These are phyloP conservation scores for Luffa acutangula DNA, from an alignment of 306 rosid genomes.

Conservation along the genomic window DNA sequence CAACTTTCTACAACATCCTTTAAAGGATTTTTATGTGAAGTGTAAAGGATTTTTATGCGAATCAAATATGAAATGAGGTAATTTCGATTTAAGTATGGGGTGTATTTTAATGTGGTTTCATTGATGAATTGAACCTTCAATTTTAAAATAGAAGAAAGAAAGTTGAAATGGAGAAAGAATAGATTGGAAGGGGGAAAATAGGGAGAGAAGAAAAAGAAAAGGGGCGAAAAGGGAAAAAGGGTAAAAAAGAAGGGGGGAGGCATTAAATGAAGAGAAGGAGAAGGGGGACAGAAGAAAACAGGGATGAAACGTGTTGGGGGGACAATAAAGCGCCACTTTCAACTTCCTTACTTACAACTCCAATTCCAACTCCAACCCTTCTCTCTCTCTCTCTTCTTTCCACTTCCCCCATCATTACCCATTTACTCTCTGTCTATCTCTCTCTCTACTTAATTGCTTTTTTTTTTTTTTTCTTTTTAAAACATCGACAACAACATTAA, in stretches of 20 bases:
- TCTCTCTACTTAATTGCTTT: constrained; percentile 4
- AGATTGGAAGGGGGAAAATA: too few species aligned
- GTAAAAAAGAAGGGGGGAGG: not conserved
- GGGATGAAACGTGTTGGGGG: constrained; percentile 23
- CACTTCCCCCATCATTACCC: constrained; percentile 29
- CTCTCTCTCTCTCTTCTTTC: not conserved
- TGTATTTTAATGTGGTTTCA: too few species aligned
- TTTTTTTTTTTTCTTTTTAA: not conserved
- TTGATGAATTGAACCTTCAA: too few species aligned
- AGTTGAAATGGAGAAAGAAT: too few species aligned
- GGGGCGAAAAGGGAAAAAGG: not conserved
- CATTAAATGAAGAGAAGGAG: not conserved
- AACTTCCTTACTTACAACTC: constrained; percentile 8
- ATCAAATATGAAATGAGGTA: too few species aligned
- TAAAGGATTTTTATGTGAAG: too few species aligned
- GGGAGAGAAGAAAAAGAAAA: not conserved
- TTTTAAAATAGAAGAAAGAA: too few species aligned
- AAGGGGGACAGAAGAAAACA: constrained; percentile 36
- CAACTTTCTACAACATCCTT: too few species aligned
- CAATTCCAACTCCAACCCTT: not conserved
- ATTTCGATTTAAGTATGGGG: too few species aligned
- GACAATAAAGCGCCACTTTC: constrained; percentile 65
- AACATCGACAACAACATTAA: not conserved
- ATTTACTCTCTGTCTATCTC: not conserved
- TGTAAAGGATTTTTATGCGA: too few species aligned